Conservation (phyloP, 2,329 filamentous ascomycete genomes). For the Calonectria henricotiae region DNA sequence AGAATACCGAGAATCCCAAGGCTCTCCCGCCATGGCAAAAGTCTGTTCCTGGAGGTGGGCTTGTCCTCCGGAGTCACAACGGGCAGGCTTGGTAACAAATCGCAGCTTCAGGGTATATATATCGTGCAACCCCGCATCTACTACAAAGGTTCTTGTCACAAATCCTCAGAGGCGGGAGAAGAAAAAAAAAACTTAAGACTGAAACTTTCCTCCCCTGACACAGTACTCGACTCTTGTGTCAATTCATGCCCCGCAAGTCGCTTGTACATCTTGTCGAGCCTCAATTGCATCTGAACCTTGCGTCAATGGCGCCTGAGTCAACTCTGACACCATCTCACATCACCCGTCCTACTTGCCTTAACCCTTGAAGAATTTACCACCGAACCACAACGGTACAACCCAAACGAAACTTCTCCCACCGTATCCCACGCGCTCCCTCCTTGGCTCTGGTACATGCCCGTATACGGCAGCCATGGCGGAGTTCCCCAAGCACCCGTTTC, state of each 20-base stretch:
- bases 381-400: conserved; percentile 36
- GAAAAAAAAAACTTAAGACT: conserved; percentile 14
- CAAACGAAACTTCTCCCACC: conserved; percentile 14
- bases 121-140: conserved; percentile 43
- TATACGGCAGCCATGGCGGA: conserved; percentile 60
- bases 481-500: conserved; percentile 73
- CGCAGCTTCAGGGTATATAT: conserved; percentile 47
- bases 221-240: conserved; percentile 17
- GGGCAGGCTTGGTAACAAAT: conserved; percentile 28
- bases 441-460: conserved; percentile 31
- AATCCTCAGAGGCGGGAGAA: conserved; percentile 26
- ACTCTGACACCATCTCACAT: conserved; percentile 25
- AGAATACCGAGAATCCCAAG: conserved; percentile 43
- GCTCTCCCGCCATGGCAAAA: conserved; percentile 38
- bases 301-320: conserved; percentile 45
- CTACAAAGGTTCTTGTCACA: conserved; percentile 37
- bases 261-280: conserved; percentile 24
- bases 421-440: conserved; percentile 3
- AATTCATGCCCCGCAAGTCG: neutral
- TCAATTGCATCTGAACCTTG: conserved; percentile 29
- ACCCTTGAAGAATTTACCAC: conserved; percentile 7
- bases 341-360: conserved; percentile 15
- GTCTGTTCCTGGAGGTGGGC: conserved; percentile 36
- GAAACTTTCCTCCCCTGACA: conserved; percentile 18
- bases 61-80: conserved; percentile 38